Conservation (phyloP, 495 filamentous ascomycete genomes). For the Aspergillus taichungensis region DNA sequence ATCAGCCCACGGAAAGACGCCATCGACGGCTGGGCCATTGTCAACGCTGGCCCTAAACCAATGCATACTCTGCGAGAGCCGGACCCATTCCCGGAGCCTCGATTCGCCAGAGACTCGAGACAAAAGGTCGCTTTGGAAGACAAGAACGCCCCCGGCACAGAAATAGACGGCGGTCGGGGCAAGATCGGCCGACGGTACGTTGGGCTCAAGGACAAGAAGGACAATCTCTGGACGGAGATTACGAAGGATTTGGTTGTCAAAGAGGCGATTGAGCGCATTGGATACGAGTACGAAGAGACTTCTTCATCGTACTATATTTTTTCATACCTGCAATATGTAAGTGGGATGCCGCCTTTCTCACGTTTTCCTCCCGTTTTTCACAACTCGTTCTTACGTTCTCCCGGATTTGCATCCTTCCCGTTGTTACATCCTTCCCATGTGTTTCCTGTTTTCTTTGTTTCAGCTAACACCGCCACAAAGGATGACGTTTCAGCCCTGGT, state of each 20-base stretch:
- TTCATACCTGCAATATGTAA: slow-evolving; percentile 79
- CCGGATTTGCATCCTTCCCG: neutral
- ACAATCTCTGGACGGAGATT: slow-evolving; percentile 92
- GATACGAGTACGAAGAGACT: slow-evolving; percentile 90
- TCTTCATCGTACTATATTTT: slow-evolving; percentile 86
- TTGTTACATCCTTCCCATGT: slow-evolving; percentile 1
- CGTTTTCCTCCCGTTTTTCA: no score
- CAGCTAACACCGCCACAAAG: slow-evolving; percentile 34
- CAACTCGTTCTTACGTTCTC: no score
- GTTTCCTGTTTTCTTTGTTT: slow-evolving; percentile 2
- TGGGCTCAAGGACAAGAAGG: slow-evolving; percentile 34
- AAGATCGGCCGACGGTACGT: slow-evolving; percentile 32
- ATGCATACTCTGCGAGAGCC: neutral
- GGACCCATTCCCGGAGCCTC: neutral
- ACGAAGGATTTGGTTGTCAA: slow-evolving; percentile 84
- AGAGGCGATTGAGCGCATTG: slow-evolving; percentile 76
- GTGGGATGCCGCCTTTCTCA: slow-evolving; percentile 20
- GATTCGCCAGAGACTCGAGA: slow-evolving; percentile 1
- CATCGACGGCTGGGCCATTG: slow-evolving; percentile 11
- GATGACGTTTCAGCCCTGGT: slow-evolving; percentile 81
- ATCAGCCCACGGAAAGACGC: neutral
- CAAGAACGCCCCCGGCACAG: slow-evolving; percentile 8
- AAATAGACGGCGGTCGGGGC: slow-evolving; percentile 19
- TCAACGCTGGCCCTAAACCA: slow-evolving; percentile 3
- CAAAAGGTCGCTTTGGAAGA: slow-evolving; percentile 6